Evolutionary conservation across 2,329 filamentous ascomycete genomes (phyloP).

Genomic region (Chrysosporium keratinophilum): DNA sequence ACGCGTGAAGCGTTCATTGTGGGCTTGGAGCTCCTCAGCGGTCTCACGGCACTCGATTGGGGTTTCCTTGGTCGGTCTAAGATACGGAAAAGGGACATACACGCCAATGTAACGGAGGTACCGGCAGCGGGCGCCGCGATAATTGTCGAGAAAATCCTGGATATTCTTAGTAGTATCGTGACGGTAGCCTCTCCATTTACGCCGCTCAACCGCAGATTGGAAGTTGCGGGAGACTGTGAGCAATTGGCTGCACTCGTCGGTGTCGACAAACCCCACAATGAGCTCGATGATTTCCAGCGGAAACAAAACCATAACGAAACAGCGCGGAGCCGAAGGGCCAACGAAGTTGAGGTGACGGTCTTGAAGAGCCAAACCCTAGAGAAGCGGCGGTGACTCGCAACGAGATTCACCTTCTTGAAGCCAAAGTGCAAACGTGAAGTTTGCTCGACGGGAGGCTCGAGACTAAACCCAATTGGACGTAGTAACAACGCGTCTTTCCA

Average conservation of each 20-base stretch:
- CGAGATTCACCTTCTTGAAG: background rate
- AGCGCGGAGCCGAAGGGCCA: background rate
- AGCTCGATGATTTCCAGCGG: slow-evolving; percentile 8
- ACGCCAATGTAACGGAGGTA: slow-evolving; percentile 2
- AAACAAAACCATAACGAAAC: background rate
- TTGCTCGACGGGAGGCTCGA: too few relatives aligned
- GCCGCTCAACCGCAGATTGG: slow-evolving; percentile 4
- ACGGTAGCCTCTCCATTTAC: background rate
- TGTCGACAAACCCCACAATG: background rate
- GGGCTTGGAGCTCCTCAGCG: background rate
- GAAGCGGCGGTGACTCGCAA: background rate
- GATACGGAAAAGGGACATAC: background rate
- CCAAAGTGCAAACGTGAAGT: background rate
- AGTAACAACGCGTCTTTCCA: too few relatives aligned
- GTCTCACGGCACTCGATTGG: slow-evolving; percentile 6
- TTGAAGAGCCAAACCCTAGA: background rate
- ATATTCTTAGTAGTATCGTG: background rate
- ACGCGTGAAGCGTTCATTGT: slow-evolving; percentile 9
- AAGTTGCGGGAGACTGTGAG: slow-evolving; percentile 8
- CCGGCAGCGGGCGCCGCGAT: slow-evolving; percentile 1
- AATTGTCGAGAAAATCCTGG: background rate
- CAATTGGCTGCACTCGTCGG: background rate
- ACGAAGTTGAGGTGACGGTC: background rate
- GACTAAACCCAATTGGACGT: too few relatives aligned
- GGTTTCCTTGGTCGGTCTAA: background rate